A percentile compares a stretch with the other conserved stretches of the same genome.
Evolutionary conservation across 176 grass and related monocot species (phyloP).

Genomic region (Musa schizocarpa): DNA sequence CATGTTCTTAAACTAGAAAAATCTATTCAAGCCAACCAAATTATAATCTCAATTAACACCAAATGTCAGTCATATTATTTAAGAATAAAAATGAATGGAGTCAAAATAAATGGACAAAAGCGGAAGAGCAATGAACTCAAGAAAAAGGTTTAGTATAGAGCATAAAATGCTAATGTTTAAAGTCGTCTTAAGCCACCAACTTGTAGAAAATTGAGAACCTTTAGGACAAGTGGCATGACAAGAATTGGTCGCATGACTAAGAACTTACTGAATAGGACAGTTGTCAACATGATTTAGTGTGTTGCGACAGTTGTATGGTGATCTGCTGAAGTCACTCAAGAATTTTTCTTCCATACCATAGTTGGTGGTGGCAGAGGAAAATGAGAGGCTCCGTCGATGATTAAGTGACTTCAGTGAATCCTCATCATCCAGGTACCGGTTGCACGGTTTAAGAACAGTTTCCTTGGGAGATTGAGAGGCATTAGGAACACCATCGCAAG

Average conservation of each 20-base stretch:
- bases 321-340: not conserved
- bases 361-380: conserved; percentile 27
- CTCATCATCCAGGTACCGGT: conserved; percentile 12
- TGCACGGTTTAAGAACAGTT: conserved; percentile 30
- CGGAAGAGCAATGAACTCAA: not conserved
- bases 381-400: conserved; percentile 48
- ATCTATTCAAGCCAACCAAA: not conserved
- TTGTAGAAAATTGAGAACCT: not conserved
- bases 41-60: not conserved
- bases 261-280: conserved; percentile 24
- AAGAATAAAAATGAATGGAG: not conserved
- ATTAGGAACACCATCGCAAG: conserved; percentile 1
- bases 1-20: not conserved
- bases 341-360: conserved; percentile 21
- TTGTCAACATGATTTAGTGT: conserved; percentile 12
- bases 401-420: conserved; percentile 24
- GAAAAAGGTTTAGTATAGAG: not conserved
- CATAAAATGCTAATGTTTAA: not conserved
- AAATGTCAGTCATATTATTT: not conserved
- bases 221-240: not conserved
- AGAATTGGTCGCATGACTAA: not conserved
- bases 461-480: conserved; percentile 21
- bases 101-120: not conserved
- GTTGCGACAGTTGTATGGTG: not conserved
- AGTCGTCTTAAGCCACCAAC: not conserved